Evolutionary conservation across 2,329 filamentous ascomycete species (phyloP), one percentile per base, ranked within the genome.

Genomic region (Aspergillus fumigatus): DNA sequence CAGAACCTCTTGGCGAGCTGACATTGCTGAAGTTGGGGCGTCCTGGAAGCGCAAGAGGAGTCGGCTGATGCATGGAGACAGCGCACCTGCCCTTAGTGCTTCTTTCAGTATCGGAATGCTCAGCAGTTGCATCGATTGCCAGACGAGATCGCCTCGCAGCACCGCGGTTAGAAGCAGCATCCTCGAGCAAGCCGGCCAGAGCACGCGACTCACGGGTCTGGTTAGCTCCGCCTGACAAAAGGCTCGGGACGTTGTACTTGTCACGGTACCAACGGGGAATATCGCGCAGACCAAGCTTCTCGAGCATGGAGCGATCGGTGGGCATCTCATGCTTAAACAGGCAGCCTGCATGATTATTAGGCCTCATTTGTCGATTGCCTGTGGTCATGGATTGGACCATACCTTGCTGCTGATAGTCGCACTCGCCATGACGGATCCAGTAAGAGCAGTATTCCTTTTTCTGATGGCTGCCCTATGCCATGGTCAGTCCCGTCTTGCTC

Each of bases 241-340:
- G 55, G 49, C 71, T 73, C 0, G 68, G 53, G 1, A 74, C 55
- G 6, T 60, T 58, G 56, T 70, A 64, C 63, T 79, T 78, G 53
- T 85, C 80, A 53, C 77, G 75, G 66, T 78, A 85, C 84, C 84
- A 87, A 7, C 72, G 70, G 8, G 84, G 84, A 17, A 80, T 73
- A 45, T 77, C 74, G 2, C 75, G 73, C 51, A 96, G 82, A 0
- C 92, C 92, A 2, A 96, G 80, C 6, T 81, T 79, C 47, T 83
- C 76, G 64, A 95, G 84, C 1, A 85, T 89, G 0, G 79, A 76
- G 51, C 79, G 79, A 61, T 92, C 85, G 26, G 77, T 73, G 0
- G 92, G 92, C 88, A 96, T 96, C 70, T 94, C 89, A 71, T 96
- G 92, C 76, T 92, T 93, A 79, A 86, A 96, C 62, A 87, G 85